Percentiles rank a stretch among this genome's conserved stretches.
Conservation (phyloP, 345 rosid genomes). For the Salix suchowensis region DNA sequence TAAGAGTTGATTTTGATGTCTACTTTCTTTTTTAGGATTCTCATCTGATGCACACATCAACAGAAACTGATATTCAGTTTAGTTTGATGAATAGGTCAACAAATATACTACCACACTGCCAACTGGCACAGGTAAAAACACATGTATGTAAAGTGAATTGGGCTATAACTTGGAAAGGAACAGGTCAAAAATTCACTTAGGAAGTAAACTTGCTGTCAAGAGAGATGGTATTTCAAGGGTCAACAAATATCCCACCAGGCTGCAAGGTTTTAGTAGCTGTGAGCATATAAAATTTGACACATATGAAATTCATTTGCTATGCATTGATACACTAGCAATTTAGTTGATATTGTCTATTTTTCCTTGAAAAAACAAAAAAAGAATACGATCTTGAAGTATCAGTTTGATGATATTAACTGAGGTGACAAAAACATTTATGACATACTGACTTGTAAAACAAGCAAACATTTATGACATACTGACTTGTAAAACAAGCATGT, state of each 20-base stretch:
- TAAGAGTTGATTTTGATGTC: neutral
- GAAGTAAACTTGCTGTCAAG: neutral
- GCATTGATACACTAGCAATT: neutral
- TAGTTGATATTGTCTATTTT: neutral
- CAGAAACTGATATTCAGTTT: neutral
- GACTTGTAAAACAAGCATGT: slow-evolving; percentile 86
- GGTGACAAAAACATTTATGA: slow-evolving; percentile 1
- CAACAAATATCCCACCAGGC: too few relatives aligned
- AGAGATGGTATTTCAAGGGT: too few relatives aligned
- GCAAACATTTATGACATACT: slow-evolving; percentile 39
- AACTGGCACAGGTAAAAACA: neutral
- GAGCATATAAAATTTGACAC: neutral
- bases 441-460: slow-evolving; percentile 74
- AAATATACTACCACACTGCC: neutral
- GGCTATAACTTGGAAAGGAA: neutral
- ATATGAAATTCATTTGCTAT: neutral
- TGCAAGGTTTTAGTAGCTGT: neutral
- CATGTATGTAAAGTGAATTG: neutral
- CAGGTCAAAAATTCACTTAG: neutral
- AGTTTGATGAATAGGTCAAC: neutral
- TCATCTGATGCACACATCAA: neutral
- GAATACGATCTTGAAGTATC: neutral
- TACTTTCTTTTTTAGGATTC: neutral
- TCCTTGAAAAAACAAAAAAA: neutral
- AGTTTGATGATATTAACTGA: neutral